Conservation (phyloP, 1,284 basidiomycete species). For the Ganoderma meredithae region DNA sequence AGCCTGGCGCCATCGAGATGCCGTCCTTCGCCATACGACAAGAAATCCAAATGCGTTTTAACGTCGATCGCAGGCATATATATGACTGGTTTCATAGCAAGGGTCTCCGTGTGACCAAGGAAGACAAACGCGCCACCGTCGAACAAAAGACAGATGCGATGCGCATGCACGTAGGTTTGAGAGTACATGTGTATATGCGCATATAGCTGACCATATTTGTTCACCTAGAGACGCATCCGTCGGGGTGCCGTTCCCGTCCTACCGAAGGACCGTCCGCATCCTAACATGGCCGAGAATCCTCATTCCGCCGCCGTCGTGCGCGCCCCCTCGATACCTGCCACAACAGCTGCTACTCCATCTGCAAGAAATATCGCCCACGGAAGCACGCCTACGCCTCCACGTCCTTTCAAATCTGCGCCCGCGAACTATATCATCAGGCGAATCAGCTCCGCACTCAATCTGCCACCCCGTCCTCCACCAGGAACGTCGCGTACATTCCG, state of each 20-base stretch:
- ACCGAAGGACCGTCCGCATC: conserved; percentile 8
- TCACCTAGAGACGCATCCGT: conserved; percentile 26
- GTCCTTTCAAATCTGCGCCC: conserved; percentile 8
- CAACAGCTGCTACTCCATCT: neutral
- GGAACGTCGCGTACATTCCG: conserved; percentile 23
- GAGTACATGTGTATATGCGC: conserved; percentile 22
- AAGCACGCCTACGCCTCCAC: neutral
- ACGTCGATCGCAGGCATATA: conserved; percentile 73
- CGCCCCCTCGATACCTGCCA: neutral
- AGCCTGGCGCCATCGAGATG: conserved; percentile 74
- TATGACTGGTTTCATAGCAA: conserved; percentile 76
- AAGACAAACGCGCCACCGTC: conserved; percentile 57
- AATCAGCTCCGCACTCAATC: conserved; percentile 6
- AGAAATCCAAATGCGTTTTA: conserved; percentile 70
- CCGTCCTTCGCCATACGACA: conserved; percentile 73
- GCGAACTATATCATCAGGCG: conserved; percentile 11
- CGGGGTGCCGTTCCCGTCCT: conserved; percentile 15
- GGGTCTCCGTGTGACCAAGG: conserved; percentile 73
- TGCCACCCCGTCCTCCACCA: conserved; percentile 18
- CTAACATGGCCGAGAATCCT: conserved; percentile 12
- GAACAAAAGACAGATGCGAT: conserved; percentile 33
- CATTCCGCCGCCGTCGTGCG: conserved; percentile 12
- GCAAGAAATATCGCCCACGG: neutral
- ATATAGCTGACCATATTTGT: neutral
- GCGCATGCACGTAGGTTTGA: conserved; percentile 32